phyloP scores from a whole-genome alignment of 345 rosid genomes.

The Aethionema arabicum region DNA sequence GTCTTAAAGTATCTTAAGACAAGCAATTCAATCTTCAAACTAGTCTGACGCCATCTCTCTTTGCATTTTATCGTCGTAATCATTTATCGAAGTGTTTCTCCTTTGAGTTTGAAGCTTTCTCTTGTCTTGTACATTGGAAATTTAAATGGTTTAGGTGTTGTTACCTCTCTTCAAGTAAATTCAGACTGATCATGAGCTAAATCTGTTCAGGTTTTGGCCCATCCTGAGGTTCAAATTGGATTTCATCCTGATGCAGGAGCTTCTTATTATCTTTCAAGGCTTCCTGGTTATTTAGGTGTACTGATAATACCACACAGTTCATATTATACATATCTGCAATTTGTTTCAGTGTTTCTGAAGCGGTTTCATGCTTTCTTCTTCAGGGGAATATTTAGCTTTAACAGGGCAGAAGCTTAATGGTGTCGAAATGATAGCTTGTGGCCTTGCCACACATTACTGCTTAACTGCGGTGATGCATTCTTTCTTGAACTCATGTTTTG shows the following conservation, averaged over 20 bases:
- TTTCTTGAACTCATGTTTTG: constrained; percentile 19
- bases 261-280: constrained; percentile 79
- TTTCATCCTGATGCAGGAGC: constrained; percentile 96
- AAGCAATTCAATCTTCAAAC: background rate
- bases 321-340: constrained; percentile 21
- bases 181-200: background rate
- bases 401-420: constrained; percentile 90
- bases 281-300: constrained; percentile 82
- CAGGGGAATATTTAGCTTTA: constrained; percentile 91
- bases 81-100: background rate
- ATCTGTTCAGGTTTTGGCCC: constrained; percentile 54
- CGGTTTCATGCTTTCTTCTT: constrained; percentile 20
- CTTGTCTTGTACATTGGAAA: background rate
- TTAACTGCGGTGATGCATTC: constrained; percentile 56
- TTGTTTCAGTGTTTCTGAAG: constrained; percentile 12
- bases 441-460: constrained; percentile 88
- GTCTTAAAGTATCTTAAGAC: constrained; percentile 8
- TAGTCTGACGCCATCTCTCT: constrained; percentile 3
- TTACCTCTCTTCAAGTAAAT: background rate
- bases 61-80: background rate
- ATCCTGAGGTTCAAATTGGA: constrained; percentile 81
- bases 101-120: background rate
- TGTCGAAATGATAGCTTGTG: constrained; percentile 87
- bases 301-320: constrained; percentile 13
- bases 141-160: constrained; percentile 14